Base-by-base conservation (phyloP, 108 stramenopile species). In the Mediolabrus comicus region DNA sequence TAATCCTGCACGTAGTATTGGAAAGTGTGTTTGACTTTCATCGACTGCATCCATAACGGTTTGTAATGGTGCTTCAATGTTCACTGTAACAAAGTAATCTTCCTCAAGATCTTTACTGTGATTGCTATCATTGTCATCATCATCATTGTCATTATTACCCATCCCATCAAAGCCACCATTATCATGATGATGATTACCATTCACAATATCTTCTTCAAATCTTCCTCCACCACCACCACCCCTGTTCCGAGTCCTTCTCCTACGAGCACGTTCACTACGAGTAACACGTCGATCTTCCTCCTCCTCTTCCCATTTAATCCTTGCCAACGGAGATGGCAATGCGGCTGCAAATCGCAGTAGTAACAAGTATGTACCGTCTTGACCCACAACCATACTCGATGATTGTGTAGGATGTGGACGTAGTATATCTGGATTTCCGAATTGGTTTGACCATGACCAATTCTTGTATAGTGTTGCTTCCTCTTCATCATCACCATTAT, bases 271-370 rank as follows among this genome's bases (percentile, higher is more conserved):
- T n/a, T n/a, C 33, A 33, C 46, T 49, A 22, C 46, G 46, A 3
- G 76, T 77, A 0, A 77, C 58, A 8, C 76, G 55, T 2, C 76
- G 55, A 38, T 69, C 76, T 26, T 77, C 76, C 28, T 77, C 76
- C 59, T 77, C 76, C 29, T 77, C 76, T 56, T 77, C 76, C 69
- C 69, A 77, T 19, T 77, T 77, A 35, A 77, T 77, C 19, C 76
- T 29, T 7, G 76, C 76, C 57, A 77, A 58, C 0, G 76, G 76
- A 29, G 62, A 64, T 16, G 76, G 76, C 9, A 77, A 29, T 36
- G 76, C 76, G 13, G 76, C 76, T 8, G 76, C 69, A 39, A 77
- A 58, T 59, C 76, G 35, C 8, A 77, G 33, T 8, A 77, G 28
- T 19, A 77, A 38, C 8, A 77, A 51, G 27, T 77, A 77, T 2